These are phyloP conservation scores for Diaporthe eres DNA, from an alignment of 2,329 filamentous ascomycete genomes.

Conservation along the genomic window DNA sequence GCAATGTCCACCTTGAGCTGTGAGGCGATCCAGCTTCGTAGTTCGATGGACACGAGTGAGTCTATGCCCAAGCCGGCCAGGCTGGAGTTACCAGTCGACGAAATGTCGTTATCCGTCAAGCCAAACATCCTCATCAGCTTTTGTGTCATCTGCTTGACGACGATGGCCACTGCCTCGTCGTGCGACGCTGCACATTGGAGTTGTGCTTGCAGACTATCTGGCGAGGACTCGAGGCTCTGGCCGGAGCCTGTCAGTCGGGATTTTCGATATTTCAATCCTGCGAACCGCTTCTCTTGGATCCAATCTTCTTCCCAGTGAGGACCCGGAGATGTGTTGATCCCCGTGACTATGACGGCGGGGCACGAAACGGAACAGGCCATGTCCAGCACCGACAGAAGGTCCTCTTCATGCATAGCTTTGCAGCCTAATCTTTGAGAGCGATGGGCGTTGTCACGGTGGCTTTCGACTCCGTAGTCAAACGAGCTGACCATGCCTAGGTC, in stretches of 20 bases:
- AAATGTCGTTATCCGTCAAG: slow-evolving; percentile 51
- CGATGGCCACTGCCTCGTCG: not conserved
- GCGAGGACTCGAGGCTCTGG: not conserved
- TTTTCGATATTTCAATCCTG: not conserved
- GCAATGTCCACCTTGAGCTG: not conserved
- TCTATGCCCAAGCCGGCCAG: slow-evolving; percentile 65
- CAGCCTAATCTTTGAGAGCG: not conserved
- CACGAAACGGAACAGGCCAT: not conserved
- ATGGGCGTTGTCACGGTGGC: not conserved
- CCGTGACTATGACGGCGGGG: not conserved
- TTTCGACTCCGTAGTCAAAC: slow-evolving; percentile 31
- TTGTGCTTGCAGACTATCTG: not conserved
- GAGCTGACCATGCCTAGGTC: slow-evolving; percentile 9
- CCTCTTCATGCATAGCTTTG: slow-evolving; percentile 2
- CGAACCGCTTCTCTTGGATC: not conserved
- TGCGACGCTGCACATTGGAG: not conserved
- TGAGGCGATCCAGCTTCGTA: slow-evolving; percentile 64
- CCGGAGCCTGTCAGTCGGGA: not conserved
- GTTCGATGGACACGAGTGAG: slow-evolving; percentile 65
- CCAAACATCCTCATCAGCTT: slow-evolving; percentile 43
- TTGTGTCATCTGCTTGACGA: slow-evolving; percentile 42
- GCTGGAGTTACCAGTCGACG: slow-evolving; percentile 56
- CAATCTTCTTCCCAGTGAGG: not conserved
- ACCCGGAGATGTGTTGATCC: not conserved
- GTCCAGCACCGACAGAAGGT: not conserved